Conservation (phyloP, 306 rosid species). For the Oemleria cerasiformis region DNA sequence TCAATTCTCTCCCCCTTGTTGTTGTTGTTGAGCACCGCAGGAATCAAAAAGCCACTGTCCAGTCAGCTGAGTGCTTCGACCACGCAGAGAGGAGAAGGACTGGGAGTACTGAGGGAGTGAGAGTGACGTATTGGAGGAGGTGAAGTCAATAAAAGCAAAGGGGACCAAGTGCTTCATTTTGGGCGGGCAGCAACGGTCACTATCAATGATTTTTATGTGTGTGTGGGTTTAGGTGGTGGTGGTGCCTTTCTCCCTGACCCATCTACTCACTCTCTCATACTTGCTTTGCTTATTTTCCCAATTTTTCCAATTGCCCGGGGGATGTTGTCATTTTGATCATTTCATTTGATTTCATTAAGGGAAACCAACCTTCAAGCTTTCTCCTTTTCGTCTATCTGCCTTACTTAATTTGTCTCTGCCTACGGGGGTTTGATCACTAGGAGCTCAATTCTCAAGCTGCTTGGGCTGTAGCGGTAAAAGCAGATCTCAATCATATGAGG, state of each 20-base stretch:
- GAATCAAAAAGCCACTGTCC: not conserved
- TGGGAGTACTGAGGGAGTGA: too few species aligned
- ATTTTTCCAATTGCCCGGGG: not conserved
- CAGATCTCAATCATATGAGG: slow-evolving; percentile 69
- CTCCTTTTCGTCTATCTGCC: not conserved
- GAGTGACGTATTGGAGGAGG: slow-evolving; percentile 24
- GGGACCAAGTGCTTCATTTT: slow-evolving; percentile 60
- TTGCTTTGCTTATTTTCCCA: not conserved
- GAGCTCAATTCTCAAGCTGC: slow-evolving; percentile 4
- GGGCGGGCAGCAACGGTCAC: slow-evolving; percentile 58
- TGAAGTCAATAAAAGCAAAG: slow-evolving; percentile 22
- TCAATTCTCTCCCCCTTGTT: not conserved
- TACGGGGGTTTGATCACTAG: not conserved
- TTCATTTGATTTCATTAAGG: not conserved
- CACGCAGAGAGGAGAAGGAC: not conserved
- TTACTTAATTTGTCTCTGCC: not conserved
- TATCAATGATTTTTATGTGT: slow-evolving; percentile 55
- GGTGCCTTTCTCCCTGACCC: slow-evolving; percentile 48
- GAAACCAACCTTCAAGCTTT: not conserved
- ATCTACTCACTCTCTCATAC: not conserved
- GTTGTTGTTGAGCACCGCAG: not conserved
- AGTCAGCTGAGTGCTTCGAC: not conserved
- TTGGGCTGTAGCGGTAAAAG: slow-evolving; percentile 31
- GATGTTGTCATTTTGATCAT: not conserved
- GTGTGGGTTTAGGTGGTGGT: slow-evolving; percentile 19